Evolutionary conservation across 305 asterid species (phyloP).

Genomic region (Ilex paraguariensis): DNA sequence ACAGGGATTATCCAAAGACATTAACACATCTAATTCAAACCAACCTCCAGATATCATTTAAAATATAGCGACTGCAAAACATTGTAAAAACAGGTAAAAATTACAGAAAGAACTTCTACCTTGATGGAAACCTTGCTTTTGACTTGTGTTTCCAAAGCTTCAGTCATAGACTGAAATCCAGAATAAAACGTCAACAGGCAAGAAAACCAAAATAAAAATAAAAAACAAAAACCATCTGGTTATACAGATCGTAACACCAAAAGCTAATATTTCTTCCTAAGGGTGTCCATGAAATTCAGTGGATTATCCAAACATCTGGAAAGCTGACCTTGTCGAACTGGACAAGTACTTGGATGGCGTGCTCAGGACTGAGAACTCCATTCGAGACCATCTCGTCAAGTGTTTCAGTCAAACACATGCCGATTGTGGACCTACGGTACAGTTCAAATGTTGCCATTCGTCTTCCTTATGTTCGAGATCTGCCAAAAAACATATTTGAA

Average conservation of each 20-base stretch:
- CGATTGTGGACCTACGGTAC: conserved; percentile 93
- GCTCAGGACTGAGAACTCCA: conserved; percentile 78
- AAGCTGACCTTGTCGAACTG: conserved; percentile 87
- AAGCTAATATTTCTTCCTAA: too few relatives aligned
- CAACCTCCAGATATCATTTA: too few relatives aligned
- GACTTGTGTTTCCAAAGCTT: conserved; percentile 89
- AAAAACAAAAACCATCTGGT: too few relatives aligned
- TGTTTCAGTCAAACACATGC: conserved; percentile 98
- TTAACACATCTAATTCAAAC: too few relatives aligned
- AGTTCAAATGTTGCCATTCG: conserved; percentile 87
- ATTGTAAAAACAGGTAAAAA: too few relatives aligned
- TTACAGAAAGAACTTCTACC: conserved; percentile 33
- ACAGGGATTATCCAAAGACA: too few relatives aligned
- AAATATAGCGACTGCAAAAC: too few relatives aligned
- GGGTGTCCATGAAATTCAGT: too few relatives aligned
- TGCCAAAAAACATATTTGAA: background rate
- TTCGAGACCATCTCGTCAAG: conserved; percentile 90
- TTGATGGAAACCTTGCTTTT: conserved; percentile 86
- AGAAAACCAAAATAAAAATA: too few relatives aligned
- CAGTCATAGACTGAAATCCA: conserved; percentile 88
- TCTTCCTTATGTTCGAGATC: conserved; percentile 14
- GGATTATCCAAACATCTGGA: too few relatives aligned
- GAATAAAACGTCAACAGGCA: too few relatives aligned
- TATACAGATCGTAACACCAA: too few relatives aligned
- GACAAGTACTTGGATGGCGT: conserved; percentile 92